phyloP scores from a whole-genome alignment of 225 moss, liverwort and hornwort species.

The Bryoerythrophyllum caledonicum region DNA sequence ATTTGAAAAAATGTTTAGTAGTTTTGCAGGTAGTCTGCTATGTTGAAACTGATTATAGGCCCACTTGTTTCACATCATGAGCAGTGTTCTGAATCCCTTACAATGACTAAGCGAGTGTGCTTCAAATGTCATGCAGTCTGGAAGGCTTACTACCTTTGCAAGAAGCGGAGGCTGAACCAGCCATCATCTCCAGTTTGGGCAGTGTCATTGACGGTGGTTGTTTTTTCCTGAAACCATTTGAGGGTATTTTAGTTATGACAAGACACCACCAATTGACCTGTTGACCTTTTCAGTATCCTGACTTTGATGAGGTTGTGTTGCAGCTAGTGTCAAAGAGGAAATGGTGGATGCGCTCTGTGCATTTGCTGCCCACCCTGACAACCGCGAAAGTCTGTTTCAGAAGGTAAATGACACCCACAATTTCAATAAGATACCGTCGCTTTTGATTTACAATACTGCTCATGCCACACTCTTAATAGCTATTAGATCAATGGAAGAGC shows the following conservation, averaged over 20 bases:
- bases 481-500: too few relatives aligned
- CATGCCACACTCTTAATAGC: too few relatives aligned
- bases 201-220: slow-evolving; percentile 45
- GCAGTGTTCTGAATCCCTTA: slow-evolving; percentile 1
- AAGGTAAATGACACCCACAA: slow-evolving; percentile 30
- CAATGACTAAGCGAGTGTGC: slow-evolving; percentile 7
- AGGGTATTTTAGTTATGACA: background rate
- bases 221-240: slow-evolving; percentile 14
- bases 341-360: slow-evolving; percentile 62
- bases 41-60: slow-evolving; percentile 7
- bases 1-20: background rate
- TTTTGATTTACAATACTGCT: too few relatives aligned
- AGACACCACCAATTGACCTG: background rate
- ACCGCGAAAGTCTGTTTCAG: slow-evolving; percentile 40
- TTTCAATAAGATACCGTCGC: background rate
- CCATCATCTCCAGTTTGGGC: slow-evolving; percentile 49
- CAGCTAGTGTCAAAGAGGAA: slow-evolving; percentile 49
- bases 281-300: slow-evolving; percentile 13
- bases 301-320: slow-evolving; percentile 20
- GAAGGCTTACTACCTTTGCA: slow-evolving; percentile 59
- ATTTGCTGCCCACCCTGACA: slow-evolving; percentile 52
- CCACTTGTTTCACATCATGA: background rate
- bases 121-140: slow-evolving; percentile 31
- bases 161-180: slow-evolving; percentile 55
- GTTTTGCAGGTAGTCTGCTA: background rate